Base-by-base conservation (phyloP, 1,284 basidiomycete genomes). In the Sutorius eximius region DNA sequence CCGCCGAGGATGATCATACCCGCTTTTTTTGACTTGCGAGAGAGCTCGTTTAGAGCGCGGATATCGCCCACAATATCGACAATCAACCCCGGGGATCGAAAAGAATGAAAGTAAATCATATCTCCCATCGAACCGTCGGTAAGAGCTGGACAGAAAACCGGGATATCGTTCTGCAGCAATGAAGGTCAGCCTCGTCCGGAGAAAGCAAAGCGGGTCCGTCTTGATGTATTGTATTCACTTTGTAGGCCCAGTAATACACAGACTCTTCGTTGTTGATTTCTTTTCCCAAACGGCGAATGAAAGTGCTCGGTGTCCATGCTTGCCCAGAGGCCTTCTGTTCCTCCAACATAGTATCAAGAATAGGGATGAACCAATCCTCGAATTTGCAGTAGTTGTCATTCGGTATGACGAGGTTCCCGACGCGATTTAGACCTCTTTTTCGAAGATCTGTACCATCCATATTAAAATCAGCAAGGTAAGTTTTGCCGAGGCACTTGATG, bases 361-460 rank as follows among this genome's bases (percentile, higher is more conserved):
- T 94, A 2, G 97, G 97, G 48, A 87, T 89, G 12, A 99, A 83
- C 97, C 97, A 99, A 71, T 99, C 96, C 73, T 99, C 97, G 64
- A 99, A 99, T 67, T 92, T 91, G 84, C 97, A 98, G 73, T 99
- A 99, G 70, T 99, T 99, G 66, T 98, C 95, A 70, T 99, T 99
- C 13, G 97, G 97, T 1, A 99, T 88, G 52, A 99, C 77, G 40
- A 99, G 82, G 67, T 99, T 99, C n/a, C 97, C 97, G 60, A 99
- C 96, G 30, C 97, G 85, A 67, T 99, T 99, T 79, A 99, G 86
- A 20, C 97, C 97, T 60, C 84, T 84, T 67, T 81, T 86, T 44
- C 97, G 83, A 42, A 99, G 75, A 55, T 88, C 86, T 0, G 94
- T 91, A 10, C 97, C 97, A 62, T 95, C 90, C 45, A 98, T 81